These are phyloP conservation scores for Auricularia sp. DNA, from an alignment of 768 basidiomycete species.

Conservation along the genomic window DNA sequence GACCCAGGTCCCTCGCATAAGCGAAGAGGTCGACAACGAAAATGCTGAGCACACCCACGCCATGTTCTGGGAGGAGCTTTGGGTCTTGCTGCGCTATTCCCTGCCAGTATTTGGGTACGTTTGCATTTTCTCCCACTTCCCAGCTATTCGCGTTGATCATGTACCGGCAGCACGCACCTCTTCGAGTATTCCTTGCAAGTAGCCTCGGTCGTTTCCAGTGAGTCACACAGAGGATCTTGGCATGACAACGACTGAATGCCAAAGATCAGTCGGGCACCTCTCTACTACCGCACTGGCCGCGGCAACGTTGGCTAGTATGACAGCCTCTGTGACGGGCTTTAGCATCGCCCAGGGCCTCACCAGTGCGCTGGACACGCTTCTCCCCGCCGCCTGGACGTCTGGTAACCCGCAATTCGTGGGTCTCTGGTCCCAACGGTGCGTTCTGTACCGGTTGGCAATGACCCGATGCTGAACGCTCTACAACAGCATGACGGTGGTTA, in stretches of 20 bases:
- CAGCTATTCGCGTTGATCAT: background rate
- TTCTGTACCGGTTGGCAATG: slow-evolving; percentile 16
- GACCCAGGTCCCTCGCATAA: slow-evolving; percentile 38
- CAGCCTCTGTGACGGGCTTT: slow-evolving; percentile 45
- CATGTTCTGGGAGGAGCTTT: slow-evolving; percentile 44
- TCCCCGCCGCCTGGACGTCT: slow-evolving; percentile 93
- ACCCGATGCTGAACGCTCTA: background rate
- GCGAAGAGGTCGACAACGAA: slow-evolving; percentile 38
- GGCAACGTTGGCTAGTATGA: slow-evolving; percentile 46
- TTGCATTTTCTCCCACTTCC: background rate
- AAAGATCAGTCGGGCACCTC: slow-evolving; percentile 76
- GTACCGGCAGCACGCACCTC: slow-evolving; percentile 51
- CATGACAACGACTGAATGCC: background rate
- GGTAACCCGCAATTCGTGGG: slow-evolving; percentile 75
- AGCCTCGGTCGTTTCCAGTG: slow-evolving; percentile 44
- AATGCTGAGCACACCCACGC: slow-evolving; percentile 13
- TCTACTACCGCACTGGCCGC: slow-evolving; percentile 86
- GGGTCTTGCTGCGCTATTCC: slow-evolving; percentile 53
- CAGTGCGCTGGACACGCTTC: slow-evolving; percentile 83
- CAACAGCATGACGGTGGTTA: background rate
- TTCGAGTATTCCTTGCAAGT: slow-evolving; percentile 82
- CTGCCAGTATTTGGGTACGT: slow-evolving; percentile 67
- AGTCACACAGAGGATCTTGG: background rate
- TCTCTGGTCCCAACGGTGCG: slow-evolving; percentile 83
- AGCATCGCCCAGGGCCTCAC: slow-evolving; percentile 79